A percentile compares a stretch with the other conserved stretches of the same genome.
These are phyloP conservation scores for Magnusiomyces paraingens DNA, from an alignment of 1,139 yeast genomes.

Conservation along the genomic window DNA sequence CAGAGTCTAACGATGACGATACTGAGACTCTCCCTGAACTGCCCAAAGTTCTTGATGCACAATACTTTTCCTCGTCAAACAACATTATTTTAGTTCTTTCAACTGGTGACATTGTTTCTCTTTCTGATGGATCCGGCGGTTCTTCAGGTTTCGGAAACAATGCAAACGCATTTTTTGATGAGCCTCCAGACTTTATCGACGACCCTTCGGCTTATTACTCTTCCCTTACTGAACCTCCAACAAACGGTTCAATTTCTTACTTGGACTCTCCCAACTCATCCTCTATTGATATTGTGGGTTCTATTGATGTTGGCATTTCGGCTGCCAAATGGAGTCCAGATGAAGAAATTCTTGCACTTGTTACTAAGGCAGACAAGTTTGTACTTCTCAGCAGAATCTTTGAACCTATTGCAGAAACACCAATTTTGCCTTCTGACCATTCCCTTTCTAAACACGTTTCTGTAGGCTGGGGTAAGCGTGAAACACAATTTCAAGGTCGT, in stretches of 20 bases:
- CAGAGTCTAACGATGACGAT: conserved; percentile 12
- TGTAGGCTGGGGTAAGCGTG: conserved; percentile 98
- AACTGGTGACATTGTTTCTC: conserved; percentile 49
- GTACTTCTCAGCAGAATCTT: conserved; percentile 67
- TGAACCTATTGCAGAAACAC: conserved; percentile 70
- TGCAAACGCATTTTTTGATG: conserved; percentile 32
- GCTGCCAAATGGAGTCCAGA: conserved; percentile 89
- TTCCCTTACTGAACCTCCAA: not conserved
- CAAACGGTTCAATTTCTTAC: conserved; percentile 19
- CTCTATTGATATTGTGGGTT: conserved; percentile 64
- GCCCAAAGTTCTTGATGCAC: conserved; percentile 28
- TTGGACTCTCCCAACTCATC: conserved; percentile 42
- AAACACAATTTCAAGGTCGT: conserved; percentile 92
- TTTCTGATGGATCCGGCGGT: conserved; percentile 51
- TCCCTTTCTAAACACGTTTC: conserved; percentile 77
- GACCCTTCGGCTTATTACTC: not conserved
- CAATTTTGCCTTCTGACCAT: conserved; percentile 56
- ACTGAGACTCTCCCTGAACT: conserved; percentile 5
- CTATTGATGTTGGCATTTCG: conserved; percentile 67
- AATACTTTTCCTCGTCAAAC: conserved; percentile 28
- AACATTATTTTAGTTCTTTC: conserved; percentile 28
- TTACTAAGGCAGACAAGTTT: conserved; percentile 47
- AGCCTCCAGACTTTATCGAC: not conserved
- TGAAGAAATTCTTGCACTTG: conserved; percentile 72
- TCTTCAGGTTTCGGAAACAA: conserved; percentile 45